A percentile compares a stretch with the other conserved stretches of the same genome.
Conservation (phyloP, 164 flowering plant species). For the Buxus sempervirens region DNA sequence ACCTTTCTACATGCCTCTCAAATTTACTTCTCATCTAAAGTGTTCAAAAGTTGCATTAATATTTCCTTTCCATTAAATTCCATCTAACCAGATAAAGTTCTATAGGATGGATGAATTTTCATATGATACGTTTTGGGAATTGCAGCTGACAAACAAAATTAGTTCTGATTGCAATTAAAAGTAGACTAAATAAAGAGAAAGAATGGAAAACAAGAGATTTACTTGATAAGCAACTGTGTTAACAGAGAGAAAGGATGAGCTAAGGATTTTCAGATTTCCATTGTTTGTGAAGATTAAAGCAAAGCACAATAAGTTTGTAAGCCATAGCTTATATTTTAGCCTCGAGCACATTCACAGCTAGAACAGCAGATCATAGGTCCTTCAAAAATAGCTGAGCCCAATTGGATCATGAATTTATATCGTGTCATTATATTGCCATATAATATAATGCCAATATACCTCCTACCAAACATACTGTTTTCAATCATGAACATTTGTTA, state of each 20-base stretch:
- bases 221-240: background rate
- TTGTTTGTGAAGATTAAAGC: background rate
- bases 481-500: too few relatives aligned
- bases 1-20: too few relatives aligned
- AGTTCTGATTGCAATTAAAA: background rate
- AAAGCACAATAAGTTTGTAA: background rate
- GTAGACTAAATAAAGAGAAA: background rate
- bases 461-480: too few relatives aligned
- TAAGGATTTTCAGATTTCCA: background rate
- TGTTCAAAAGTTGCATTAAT: too few relatives aligned
- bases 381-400: background rate
- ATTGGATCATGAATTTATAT: background rate
- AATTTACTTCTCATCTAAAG: too few relatives aligned
- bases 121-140: background rate
- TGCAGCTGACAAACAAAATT: too few relatives aligned
- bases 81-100: background rate
- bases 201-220: background rate
- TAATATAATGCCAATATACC: too few relatives aligned
- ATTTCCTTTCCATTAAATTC: too few relatives aligned
- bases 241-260: background rate
- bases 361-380: background rate
- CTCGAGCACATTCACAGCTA: background rate
- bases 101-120: background rate
- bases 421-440: background rate
- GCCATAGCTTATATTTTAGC: background rate